Evolutionary conservation across 192 early-diverging fungal species (phyloP), one percentile per base, ranked within the genome.

Genomic region (Helicostylum pulchrum): DNA sequence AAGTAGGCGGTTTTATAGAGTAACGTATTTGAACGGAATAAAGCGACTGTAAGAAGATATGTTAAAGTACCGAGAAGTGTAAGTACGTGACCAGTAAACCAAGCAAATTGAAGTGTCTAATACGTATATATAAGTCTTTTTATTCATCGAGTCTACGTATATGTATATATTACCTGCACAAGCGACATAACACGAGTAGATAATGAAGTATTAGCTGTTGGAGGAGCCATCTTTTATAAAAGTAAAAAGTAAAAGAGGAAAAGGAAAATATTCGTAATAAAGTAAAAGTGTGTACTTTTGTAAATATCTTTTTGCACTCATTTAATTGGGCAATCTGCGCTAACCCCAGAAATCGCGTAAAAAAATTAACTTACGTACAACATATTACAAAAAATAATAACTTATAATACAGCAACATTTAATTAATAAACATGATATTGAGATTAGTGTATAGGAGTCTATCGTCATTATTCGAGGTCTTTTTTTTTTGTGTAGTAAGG

Each of bases 1-100:
- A 82, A 70, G 60, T 83, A 88, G 11, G 86, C 87, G 56, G 78
- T 80, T 8, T 71, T 64, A 70, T 92, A 92, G 6, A 73, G 44
- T 21, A 71, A 53, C 2, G 70, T 64, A 53, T 68, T 75, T 43
- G 64, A 70, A 43, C 67, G 71, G 66, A 80, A 80, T 7, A 72
- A 72, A 17, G 78, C 53, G 42, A 76, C 64, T 54, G 77, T 77
- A 21, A 80, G 21, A 12, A 69, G 14, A 60, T 78, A 80, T 34
- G 78, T 56, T 19, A 65, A 23, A 7, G 77, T 61, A 53, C 79
- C 74, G 59, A 75, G 20, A 59, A 83, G 57, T 42, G 78, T 57
- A n/a, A 67, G 57, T 21, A 76, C 39, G 68, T 83, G 81, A 8
- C 81, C 81, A 43, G 77, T 48, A 60, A 73, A 83, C 81, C 81